These are phyloP conservation scores for Penicillium sp. DNA, from an alignment of 2,329 filamentous ascomycete species.

Conservation along the genomic window DNA sequence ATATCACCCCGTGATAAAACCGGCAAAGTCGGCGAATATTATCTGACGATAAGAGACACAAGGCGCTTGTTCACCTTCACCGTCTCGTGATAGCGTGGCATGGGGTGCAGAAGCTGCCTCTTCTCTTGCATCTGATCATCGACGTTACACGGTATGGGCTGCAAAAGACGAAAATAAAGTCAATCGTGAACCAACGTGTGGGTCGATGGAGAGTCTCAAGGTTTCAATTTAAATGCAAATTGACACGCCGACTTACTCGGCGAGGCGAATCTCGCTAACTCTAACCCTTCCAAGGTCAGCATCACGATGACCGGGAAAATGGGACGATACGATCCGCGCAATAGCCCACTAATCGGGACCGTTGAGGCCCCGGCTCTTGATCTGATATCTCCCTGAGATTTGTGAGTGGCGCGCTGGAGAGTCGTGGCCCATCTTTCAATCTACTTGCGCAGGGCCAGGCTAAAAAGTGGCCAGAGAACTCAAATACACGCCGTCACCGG, in stretches of 20 bases:
- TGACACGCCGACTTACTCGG: not conserved
- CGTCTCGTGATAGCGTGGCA: not conserved
- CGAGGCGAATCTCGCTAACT: not conserved
- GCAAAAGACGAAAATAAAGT: not conserved
- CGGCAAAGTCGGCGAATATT: not conserved
- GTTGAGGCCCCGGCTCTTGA: not conserved
- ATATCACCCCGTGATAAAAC: not conserved
- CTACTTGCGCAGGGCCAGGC: not conserved
- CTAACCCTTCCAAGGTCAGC: not conserved
- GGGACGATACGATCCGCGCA: not conserved
- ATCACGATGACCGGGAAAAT: not conserved
- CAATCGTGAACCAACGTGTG: conserved; percentile 2
- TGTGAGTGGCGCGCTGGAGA: not conserved
- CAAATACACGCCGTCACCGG: not conserved
- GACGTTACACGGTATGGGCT: conserved; percentile 13
- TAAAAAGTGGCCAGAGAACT: not conserved
- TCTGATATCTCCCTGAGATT: not conserved
- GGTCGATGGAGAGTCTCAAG: not conserved
- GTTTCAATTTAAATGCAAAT: not conserved
- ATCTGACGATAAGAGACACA: not conserved
- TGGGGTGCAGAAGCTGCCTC: not conserved
- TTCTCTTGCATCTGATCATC: conserved; percentile 1
- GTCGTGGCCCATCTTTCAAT: not conserved
- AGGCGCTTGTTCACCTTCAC: not conserved
- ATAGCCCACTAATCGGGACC: not conserved